phyloP scores from a whole-genome alignment of 176 grass and related monocot genomes.

The Paspalum vaginatum region DNA sequence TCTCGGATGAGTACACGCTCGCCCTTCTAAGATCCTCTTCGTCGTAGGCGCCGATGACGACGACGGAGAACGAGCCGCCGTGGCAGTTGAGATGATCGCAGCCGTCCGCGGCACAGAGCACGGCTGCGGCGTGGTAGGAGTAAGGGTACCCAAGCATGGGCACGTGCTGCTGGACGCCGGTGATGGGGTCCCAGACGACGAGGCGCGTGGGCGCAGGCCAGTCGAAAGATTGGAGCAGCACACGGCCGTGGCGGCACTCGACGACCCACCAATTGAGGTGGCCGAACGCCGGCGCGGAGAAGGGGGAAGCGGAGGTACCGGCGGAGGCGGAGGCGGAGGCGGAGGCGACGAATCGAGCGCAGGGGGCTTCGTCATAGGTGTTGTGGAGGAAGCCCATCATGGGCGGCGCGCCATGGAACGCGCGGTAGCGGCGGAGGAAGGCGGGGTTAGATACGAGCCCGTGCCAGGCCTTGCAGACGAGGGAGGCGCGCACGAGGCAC shows the following conservation, averaged over 20 bases:
- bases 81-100: slow-evolving; percentile 26
- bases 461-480: slow-evolving; percentile 28
- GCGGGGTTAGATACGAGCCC: slow-evolving; percentile 5
- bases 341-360: background rate
- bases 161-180: background rate
- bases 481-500: slow-evolving; percentile 23
- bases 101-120: slow-evolving; percentile 6
- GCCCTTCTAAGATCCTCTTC: background rate
- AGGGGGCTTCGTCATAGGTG: background rate
- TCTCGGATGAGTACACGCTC: slow-evolving; percentile 12
- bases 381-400: slow-evolving; percentile 21
- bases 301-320: background rate
- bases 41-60: background rate
- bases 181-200: slow-evolving; percentile 16
- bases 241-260: slow-evolving; percentile 31
- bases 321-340: background rate
- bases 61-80: slow-evolving; percentile 5
- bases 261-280: background rate
- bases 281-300: background rate
- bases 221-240: background rate
- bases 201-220: background rate
- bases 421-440: slow-evolving; percentile 34
- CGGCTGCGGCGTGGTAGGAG: background rate
- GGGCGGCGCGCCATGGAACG: slow-evolving; percentile 23
- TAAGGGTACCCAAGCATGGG: background rate